phyloP scores from a whole-genome alignment of 352 stramenopile species.

The Blastocystis sp. region DNA sequence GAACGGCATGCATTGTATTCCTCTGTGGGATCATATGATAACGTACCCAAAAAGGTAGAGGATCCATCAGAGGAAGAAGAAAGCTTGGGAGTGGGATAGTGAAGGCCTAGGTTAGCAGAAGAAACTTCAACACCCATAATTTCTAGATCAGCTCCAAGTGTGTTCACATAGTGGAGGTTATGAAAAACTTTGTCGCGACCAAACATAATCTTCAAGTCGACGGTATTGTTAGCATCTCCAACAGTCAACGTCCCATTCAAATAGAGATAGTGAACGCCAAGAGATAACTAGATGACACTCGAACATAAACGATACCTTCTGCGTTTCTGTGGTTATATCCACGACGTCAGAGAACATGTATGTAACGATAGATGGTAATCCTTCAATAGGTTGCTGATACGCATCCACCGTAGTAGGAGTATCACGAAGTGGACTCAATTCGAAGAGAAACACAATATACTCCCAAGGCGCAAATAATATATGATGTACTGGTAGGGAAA shows the following conservation, averaged over 20 bases:
- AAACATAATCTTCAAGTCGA: conserved; percentile 43
- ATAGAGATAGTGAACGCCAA: conserved; percentile 29
- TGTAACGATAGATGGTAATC: background rate
- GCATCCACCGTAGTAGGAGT: background rate
- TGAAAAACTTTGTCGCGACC: conserved; percentile 34
- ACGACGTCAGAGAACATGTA: conserved; percentile 18
- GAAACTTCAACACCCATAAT: conserved; percentile 37
- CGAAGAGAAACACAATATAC: conserved; percentile 30
- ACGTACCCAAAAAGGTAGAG: background rate
- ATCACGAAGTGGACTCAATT: background rate
- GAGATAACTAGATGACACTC: background rate
- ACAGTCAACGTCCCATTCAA: conserved; percentile 21
- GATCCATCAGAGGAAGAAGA: background rate
- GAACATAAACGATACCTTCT: background rate
- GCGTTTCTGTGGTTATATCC: background rate
- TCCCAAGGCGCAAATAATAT: conserved; percentile 12
- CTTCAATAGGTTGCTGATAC: background rate
- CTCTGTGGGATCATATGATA: conserved; percentile 4
- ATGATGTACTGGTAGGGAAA: background rate
- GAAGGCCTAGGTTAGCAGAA: background rate
- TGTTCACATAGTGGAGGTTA: conserved; percentile 47
- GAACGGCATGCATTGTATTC: conserved; percentile 31
- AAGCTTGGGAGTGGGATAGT: conserved; percentile 13
- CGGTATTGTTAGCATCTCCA: conserved; percentile 28
- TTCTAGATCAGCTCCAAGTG: background rate